A percentile compares a stretch with the other conserved stretches of the same genome.
Evolutionary conservation across 768 basidiomycete genomes (phyloP).

Genomic region (Suillus subluteus): DNA sequence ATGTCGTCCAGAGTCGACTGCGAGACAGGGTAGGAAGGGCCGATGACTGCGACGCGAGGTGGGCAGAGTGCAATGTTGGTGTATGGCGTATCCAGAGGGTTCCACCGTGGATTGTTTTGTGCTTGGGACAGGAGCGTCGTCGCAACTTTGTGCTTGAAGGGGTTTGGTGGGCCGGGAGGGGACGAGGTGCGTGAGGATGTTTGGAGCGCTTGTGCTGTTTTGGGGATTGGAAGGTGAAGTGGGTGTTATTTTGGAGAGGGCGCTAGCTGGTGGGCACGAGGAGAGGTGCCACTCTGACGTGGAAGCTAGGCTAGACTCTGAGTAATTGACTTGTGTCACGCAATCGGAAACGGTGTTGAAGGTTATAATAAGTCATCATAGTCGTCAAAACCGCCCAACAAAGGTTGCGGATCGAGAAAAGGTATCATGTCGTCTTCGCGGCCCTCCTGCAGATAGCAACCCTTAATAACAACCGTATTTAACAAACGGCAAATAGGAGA

Average conservation of each 20-base stretch:
- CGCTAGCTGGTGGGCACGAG: conserved; percentile 34
- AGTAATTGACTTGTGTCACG: conserved; percentile 72
- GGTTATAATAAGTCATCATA: conserved; percentile 22
- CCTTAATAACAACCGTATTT: conserved; percentile 42
- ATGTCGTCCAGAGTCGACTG: too few species aligned
- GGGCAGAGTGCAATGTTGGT: too few species aligned
- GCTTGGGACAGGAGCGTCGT: too few species aligned
- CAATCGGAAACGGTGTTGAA: conserved; percentile 63
- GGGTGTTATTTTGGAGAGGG: conserved; percentile 22
- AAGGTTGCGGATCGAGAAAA: conserved; percentile 45
- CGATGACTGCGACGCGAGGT: too few species aligned
- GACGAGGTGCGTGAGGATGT: conserved; percentile 63
- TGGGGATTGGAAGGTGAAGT: conserved; percentile 49
- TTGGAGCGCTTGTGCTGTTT: conserved; percentile 63
- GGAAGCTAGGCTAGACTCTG: conserved; percentile 67
- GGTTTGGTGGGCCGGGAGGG: too few species aligned
- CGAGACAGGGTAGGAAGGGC: too few species aligned
- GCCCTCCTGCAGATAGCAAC: conserved; percentile 57
- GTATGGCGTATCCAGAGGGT: too few species aligned
- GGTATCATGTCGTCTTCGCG: conserved; percentile 59
- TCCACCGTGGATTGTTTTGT: too few species aligned
- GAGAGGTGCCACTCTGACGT: conserved; percentile 76
- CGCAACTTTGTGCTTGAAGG: conserved; percentile 20
- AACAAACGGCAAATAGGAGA: conserved; percentile 6
- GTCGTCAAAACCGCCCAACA: conserved; percentile 10